Percentiles rank a stretch among this genome's conserved stretches.
Evolutionary conservation across 352 stramenopile genomes (phyloP).

Genomic region (Phytophthora melonis): DNA sequence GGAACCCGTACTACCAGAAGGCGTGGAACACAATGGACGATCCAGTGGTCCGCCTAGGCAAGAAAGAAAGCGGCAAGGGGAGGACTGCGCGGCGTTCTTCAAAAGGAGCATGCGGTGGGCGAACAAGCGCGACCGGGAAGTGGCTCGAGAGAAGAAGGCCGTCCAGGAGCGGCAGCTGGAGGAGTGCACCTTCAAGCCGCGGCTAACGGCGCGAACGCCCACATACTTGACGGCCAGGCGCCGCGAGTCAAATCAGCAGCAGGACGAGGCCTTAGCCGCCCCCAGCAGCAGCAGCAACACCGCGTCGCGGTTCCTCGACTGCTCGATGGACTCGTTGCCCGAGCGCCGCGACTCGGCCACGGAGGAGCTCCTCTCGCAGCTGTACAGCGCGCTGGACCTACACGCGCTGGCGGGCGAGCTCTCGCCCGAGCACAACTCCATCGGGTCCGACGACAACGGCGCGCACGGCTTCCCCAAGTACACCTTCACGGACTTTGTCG

Average conservation of each 20-base stretch:
- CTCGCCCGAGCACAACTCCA: slow-evolving; percentile 13
- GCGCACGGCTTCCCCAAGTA: slow-evolving; percentile 23
- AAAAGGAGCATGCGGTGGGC: slow-evolving; percentile 57
- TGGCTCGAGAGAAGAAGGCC: slow-evolving; percentile 50
- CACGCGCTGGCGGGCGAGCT: slow-evolving; percentile 37
- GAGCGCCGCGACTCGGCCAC: slow-evolving; percentile 9
- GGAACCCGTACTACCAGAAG: slow-evolving; percentile 61
- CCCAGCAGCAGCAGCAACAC: neutral
- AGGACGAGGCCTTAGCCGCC: neutral
- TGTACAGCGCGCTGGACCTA: slow-evolving; percentile 46
- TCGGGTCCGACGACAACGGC: slow-evolving; percentile 19
- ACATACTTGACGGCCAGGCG: slow-evolving; percentile 14
- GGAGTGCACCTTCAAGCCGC: slow-evolving; percentile 71
- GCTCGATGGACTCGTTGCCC: slow-evolving; percentile 5
- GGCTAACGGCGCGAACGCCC: slow-evolving; percentile 17
- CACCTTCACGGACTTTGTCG: slow-evolving; percentile 29
- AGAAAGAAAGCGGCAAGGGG: neutral
- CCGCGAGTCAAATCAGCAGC: slow-evolving; percentile 21
- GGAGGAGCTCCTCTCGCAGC: slow-evolving; percentile 21
- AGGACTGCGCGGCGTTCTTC: slow-evolving; percentile 47
- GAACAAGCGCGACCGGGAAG: slow-evolving; percentile 40
- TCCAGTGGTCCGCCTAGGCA: neutral
- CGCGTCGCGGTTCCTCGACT: slow-evolving; percentile 2
- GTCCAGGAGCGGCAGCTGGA: slow-evolving; percentile 47
- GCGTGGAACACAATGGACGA: slow-evolving; percentile 45